Base-by-base conservation (phyloP, 1,284 basidiomycete species). In the Apiotrichum domesticum region DNA sequence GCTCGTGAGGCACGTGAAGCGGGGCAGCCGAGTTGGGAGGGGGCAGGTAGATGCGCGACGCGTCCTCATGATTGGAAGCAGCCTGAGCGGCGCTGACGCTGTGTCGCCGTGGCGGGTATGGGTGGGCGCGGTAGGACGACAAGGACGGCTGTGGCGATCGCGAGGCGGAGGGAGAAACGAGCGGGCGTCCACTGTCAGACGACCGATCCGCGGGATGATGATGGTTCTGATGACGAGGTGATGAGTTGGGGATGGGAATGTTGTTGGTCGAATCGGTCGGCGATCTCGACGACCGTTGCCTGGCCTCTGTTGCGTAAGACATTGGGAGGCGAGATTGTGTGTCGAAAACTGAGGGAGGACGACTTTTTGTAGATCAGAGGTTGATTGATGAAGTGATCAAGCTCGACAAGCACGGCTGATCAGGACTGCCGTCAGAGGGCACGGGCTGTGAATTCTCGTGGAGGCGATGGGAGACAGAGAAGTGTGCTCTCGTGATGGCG, bases 21-120 rank as follows among this genome's bases (percentile, higher is more conserved):
- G 57, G 56, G 2, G 61, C 47, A 4, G 47, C 51, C 33, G 52
- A 55, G 49, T 60, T 60, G n/a, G 61, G 61, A 14, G 61, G 61
- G 3, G 61, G 61, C 3, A 63, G 51, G 46, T 51, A 50, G 43
- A 49, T 55, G 33, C 54, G 46, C 4, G 46, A 35, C 4, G 35
- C 15, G 14, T 50, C 47, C 14, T 56, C 41, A 14, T 45, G 49
- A 11, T 6, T 32, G 2, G 41, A 34, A 6, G 46, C 49, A 15
- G 55, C 39, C 43, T 51, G 50, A 2, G 46, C 46, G 35, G 41
- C 29, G 47, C 46, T 43, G 40, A 49, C 46, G 29, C 49, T 59
- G 44, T 45, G 49, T 21, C 52, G 49, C 35, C 53, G 56, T 2
- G 55, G 13, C 6, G 11, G 56, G 40, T 61, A 57, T 2, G 59